phyloP scores from a whole-genome alignment of 192 early-diverging fungal species.

The Coemansia umbellata region DNA sequence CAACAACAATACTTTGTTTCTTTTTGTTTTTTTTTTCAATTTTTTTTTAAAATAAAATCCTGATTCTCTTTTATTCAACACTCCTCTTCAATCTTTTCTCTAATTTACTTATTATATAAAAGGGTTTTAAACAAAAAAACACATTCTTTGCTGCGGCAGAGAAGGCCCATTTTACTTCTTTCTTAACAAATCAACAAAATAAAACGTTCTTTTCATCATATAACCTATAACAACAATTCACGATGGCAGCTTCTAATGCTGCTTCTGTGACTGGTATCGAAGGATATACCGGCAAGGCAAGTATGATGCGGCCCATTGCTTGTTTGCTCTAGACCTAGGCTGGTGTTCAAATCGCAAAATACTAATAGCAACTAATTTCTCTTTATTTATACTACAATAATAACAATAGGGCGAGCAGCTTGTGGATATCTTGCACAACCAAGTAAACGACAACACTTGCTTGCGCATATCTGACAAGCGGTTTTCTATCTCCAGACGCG shows the following conservation, averaged over 20 bases:
- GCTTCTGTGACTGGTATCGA: constrained; percentile 21
- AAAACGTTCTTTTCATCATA: background rate
- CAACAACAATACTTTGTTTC: too few species aligned
- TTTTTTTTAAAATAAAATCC: too few species aligned
- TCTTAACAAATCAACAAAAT: too few species aligned
- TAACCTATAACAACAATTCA: background rate
- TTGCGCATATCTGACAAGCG: constrained; percentile 31
- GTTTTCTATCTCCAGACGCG: constrained; percentile 27
- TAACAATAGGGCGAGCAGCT: constrained; percentile 37
- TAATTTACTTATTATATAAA: too few species aligned
- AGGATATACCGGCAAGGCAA: constrained; percentile 27
- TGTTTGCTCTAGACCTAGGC: too few species aligned
- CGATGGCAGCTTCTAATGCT: constrained; percentile 4
- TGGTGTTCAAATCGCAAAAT: too few species aligned
- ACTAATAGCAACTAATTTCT: too few species aligned
- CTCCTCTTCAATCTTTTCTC: too few species aligned
- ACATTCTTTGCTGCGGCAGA: background rate
- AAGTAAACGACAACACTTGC: constrained; percentile 37
- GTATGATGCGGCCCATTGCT: background rate
- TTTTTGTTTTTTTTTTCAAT: too few species aligned
- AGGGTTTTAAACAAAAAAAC: background rate
- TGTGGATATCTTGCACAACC: constrained; percentile 40
- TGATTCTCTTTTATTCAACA: too few species aligned
- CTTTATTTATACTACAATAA: background rate
- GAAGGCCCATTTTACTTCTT: too few species aligned